Percentiles rank a stretch among this genome's conserved stretches.
These are phyloP conservation scores for Asterochloris erici DNA, from an alignment of 139 green algal genomes.

Conservation along the genomic window DNA sequence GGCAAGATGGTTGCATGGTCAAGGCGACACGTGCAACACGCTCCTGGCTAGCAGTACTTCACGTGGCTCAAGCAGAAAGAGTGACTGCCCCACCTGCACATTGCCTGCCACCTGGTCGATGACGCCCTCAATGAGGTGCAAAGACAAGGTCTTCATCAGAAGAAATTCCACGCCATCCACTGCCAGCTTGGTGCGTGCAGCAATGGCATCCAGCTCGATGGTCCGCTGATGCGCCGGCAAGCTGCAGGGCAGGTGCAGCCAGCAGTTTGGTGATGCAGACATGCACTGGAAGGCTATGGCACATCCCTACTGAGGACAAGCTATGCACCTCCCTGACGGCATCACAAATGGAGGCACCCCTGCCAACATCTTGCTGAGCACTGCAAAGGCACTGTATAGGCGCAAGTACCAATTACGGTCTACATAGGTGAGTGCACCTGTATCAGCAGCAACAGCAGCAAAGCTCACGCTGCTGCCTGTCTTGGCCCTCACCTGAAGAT, in stretches of 20 bases:
- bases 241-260: slow-evolving; percentile 20
- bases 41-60: neutral
- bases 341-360: neutral
- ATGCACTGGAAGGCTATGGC: neutral
- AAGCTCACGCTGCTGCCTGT: neutral
- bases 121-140: slow-evolving; percentile 87
- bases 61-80: neutral
- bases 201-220: slow-evolving; percentile 71
- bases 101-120: slow-evolving; percentile 83
- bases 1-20: neutral
- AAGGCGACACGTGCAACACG: neutral
- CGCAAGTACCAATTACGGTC: neutral
- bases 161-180: slow-evolving; percentile 95
- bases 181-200: slow-evolving; percentile 80
- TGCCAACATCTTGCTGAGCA: neutral
- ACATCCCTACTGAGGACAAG: neutral
- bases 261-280: neutral
- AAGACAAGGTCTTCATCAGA: slow-evolving; percentile 93
- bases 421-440: neutral
- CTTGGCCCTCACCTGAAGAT: slow-evolving; percentile 42
- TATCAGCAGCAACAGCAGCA: neutral
- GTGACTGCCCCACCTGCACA: slow-evolving; percentile 40
- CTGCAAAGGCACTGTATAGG: neutral
- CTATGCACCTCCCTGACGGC: neutral
- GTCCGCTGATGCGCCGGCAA: slow-evolving; percentile 77